Conservation (phyloP, 1,139 yeast genomes). For the Sugiyamaella novakii region DNA sequence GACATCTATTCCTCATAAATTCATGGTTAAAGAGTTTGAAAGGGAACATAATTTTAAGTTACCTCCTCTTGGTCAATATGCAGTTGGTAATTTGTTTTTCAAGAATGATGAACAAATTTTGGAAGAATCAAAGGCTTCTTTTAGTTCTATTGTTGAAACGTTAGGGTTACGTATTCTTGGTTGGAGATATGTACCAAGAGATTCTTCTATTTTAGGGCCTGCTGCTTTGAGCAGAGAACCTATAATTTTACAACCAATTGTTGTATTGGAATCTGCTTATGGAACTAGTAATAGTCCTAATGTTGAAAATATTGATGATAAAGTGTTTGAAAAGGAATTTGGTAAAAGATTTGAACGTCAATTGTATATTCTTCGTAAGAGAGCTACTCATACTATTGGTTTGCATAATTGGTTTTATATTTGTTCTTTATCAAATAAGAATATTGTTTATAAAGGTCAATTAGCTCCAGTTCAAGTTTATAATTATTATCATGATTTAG, state of each 20-base stretch:
- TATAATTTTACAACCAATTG: constrained; percentile 80
- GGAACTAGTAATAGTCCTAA: constrained; percentile 44
- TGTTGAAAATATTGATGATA: constrained; percentile 38
- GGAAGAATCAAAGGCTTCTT: constrained; percentile 68
- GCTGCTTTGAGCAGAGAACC: constrained; percentile 96
- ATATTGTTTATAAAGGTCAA: constrained; percentile 97
- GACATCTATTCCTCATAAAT: constrained; percentile 87
- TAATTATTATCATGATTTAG: constrained; percentile 89
- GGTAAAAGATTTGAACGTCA: constrained; percentile 77
- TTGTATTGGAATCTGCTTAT: constrained; percentile 65
- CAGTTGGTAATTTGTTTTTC: constrained; percentile 92
- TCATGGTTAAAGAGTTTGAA: constrained; percentile 80
- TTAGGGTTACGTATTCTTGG: constrained; percentile 84
- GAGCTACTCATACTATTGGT: constrained; percentile 86
- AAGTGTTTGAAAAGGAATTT: constrained; percentile 57
- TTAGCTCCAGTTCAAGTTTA: constrained; percentile 95
- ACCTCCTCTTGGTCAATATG: constrained; percentile 85
- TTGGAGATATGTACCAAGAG: constrained; percentile 97
- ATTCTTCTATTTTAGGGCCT: constrained; percentile 89
- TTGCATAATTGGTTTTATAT: constrained; percentile 97
- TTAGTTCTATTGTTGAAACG: constrained; percentile 75
- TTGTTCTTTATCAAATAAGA: constrained; percentile 84
- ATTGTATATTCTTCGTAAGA: constrained; percentile 84
- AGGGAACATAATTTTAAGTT: constrained; percentile 54
- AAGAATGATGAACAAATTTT: constrained; percentile 71